These are phyloP conservation scores for Sanghuangporus weigelae DNA, from an alignment of 1,284 basidiomycete species.

Conservation along the genomic window DNA sequence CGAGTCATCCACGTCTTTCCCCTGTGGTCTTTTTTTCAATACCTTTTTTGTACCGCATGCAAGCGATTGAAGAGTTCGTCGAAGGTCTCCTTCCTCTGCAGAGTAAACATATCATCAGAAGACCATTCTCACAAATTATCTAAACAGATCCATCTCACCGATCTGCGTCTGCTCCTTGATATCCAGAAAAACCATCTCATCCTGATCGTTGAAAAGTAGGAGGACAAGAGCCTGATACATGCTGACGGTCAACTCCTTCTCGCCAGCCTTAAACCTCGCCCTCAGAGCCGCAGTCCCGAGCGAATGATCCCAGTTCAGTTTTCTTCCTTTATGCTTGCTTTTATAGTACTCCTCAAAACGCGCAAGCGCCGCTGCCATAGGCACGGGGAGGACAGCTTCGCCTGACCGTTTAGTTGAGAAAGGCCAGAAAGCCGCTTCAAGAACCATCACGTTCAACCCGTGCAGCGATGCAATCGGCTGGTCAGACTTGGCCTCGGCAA, in stretches of 20 bases:
- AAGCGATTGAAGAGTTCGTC: conserved; percentile 85
- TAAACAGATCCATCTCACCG: conserved; percentile 42
- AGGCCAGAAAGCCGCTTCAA: conserved; percentile 76
- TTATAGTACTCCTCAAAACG: conserved; percentile 70
- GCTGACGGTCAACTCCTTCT: conserved; percentile 88
- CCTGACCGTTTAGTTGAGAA: conserved; percentile 46
- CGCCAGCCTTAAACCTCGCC: conserved; percentile 62
- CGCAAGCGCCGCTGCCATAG: conserved; percentile 63
- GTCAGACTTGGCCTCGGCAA: conserved; percentile 15
- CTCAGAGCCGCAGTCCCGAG: conserved; percentile 74
- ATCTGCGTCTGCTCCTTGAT: conserved; percentile 72
- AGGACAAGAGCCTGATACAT: conserved; percentile 86
- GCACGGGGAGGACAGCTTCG: conserved; percentile 46
- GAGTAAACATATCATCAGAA: neutral
- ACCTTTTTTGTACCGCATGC: conserved; percentile 90
- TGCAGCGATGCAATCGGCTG: conserved; percentile 23
- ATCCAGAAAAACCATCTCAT: conserved; percentile 58
- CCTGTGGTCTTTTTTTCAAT: conserved; percentile 74
- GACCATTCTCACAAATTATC: neutral
- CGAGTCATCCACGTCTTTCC: conserved; percentile 72
- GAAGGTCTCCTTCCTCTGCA: conserved; percentile 70
- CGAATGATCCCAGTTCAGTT: conserved; percentile 78
- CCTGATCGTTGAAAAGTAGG: conserved; percentile 82
- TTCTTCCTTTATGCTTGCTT: conserved; percentile 64
- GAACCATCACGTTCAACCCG: conserved; percentile 61